A percentile compares a stretch with the other conserved stretches of the same genome.
These are phyloP conservation scores for Cutaneotrichosporon dermatis DNA, from an alignment of 1,284 basidiomycete genomes.

Conservation along the genomic window DNA sequence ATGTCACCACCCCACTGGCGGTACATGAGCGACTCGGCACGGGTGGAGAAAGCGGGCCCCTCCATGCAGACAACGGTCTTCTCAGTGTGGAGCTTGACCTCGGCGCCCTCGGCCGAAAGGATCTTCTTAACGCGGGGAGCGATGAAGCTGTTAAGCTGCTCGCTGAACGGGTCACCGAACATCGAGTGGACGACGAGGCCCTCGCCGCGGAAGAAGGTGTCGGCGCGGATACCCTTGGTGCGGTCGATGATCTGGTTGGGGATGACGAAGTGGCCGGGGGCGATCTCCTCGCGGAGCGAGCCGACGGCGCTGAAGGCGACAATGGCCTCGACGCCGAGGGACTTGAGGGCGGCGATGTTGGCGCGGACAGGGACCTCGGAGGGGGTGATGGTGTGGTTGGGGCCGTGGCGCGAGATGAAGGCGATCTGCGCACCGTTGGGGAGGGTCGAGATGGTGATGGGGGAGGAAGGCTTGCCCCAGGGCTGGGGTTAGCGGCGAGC, in stretches of 20 bases:
- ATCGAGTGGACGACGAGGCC: slow-evolving; percentile 84
- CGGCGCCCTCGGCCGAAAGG: slow-evolving; percentile 53
- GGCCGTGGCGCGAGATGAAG: slow-evolving; percentile 87
- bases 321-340: slow-evolving; percentile 80
- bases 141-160: slow-evolving; percentile 64
- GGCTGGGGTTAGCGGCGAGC: slow-evolving; percentile 55
- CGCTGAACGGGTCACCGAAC: slow-evolving; percentile 86
- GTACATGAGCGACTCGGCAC: slow-evolving; percentile 95
- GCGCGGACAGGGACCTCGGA: slow-evolving; percentile 76
- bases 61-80: slow-evolving; percentile 96
- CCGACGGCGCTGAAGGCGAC: slow-evolving; percentile 95
- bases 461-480: slow-evolving; percentile 89
- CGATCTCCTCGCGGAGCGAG: slow-evolving; percentile 88
- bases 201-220: slow-evolving; percentile 80
- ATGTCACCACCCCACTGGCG: slow-evolving; percentile 86
- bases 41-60: slow-evolving; percentile 65
- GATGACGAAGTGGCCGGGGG: slow-evolving; percentile 83
- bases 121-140: slow-evolving; percentile 61
- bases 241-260: slow-evolving; percentile 94
- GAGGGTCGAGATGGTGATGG: slow-evolving; percentile 79
- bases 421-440: slow-evolving; percentile 75
- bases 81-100: slow-evolving; percentile 64
- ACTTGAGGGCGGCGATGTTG: slow-evolving; percentile 94
- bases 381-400: slow-evolving; percentile 66
- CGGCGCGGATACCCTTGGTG: slow-evolving; percentile 82